These are phyloP conservation scores for Quercus bicolor DNA, from an alignment of 306 rosid genomes.

Conservation along the genomic window DNA sequence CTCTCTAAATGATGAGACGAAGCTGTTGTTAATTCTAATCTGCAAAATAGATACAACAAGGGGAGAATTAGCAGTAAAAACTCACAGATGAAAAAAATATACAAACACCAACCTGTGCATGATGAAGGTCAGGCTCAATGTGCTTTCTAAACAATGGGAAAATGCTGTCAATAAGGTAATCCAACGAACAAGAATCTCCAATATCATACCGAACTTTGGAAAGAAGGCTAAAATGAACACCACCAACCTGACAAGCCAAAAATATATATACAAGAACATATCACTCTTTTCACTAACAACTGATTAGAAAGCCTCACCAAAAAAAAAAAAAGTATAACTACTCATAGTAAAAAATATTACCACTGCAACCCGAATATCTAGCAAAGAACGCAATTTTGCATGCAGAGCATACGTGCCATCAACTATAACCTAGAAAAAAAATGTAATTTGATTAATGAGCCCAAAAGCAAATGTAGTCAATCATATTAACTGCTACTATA, in stretches of 20 bases:
- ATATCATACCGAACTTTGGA: slow-evolving; percentile 95
- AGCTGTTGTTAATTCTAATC: slow-evolving; percentile 99
- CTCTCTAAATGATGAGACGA: slow-evolving; percentile 96
- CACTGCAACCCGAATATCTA: slow-evolving; percentile 99
- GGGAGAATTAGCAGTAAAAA: slow-evolving; percentile 27
- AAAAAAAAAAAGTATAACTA: background rate
- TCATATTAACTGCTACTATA: slow-evolving; percentile 16
- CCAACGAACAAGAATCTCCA: slow-evolving; percentile 97
- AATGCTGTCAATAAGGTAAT: slow-evolving; percentile 96
- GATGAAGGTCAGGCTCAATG: slow-evolving; percentile 99
- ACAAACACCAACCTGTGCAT: slow-evolving; percentile 82
- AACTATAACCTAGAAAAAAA: slow-evolving; percentile 70
- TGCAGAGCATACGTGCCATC: slow-evolving; percentile 97
- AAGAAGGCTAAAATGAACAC: slow-evolving; percentile 95
- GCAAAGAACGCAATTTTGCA: slow-evolving; percentile 90
- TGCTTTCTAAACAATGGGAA: slow-evolving; percentile 95
- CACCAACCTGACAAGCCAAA: slow-evolving; percentile 80
- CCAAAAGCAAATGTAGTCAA: background rate
- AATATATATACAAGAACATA: slow-evolving; percentile 15
- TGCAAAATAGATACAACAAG: slow-evolving; percentile 42
- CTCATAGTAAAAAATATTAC: slow-evolving; percentile 30
- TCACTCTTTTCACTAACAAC: slow-evolving; percentile 16
- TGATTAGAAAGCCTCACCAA: slow-evolving; percentile 7
- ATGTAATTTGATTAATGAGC: slow-evolving; percentile 13
- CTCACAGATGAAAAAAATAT: slow-evolving; percentile 31